Evolutionary conservation across 345 rosid species (phyloP).

Genomic region (Garcia nutans): DNA sequence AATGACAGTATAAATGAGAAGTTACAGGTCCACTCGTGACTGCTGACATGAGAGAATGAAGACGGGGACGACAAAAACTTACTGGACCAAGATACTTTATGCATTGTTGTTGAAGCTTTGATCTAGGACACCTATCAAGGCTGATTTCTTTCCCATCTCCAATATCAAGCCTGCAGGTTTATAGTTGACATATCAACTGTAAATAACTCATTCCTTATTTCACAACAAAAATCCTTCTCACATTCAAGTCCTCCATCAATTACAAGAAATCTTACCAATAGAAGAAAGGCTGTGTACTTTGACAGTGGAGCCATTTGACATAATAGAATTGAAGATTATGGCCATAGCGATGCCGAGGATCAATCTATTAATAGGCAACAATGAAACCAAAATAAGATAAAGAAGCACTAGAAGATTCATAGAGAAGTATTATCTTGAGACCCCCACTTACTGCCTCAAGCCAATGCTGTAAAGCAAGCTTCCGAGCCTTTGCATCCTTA

Average conservation of each 20-base stretch:
- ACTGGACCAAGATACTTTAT: constrained; percentile 96
- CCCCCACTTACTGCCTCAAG: constrained; percentile 79
- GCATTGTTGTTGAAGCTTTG: constrained; percentile 82
- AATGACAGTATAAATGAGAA: not conserved
- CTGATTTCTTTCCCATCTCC: constrained; percentile 75
- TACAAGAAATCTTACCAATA: constrained; percentile 55
- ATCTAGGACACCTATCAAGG: constrained; percentile 66
- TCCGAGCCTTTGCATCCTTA: constrained; percentile 75
- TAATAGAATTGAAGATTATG: constrained; percentile 93
- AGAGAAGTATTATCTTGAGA: not conserved
- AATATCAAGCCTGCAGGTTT: constrained; percentile 73
- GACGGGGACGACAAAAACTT: constrained; percentile 32
- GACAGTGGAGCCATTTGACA: constrained; percentile 78
- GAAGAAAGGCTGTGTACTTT: constrained; percentile 80
- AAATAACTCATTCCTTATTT: not conserved
- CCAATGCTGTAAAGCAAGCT: constrained; percentile 95
- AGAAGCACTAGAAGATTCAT: constrained; percentile 1
- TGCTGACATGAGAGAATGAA: not conserved
- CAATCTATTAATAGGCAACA: constrained; percentile 53
- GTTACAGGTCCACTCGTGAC: constrained; percentile 4
- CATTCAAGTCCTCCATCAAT: constrained; percentile 1
- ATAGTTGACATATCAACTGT: constrained; percentile 21
- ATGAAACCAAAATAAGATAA: constrained; percentile 17
- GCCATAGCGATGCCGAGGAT: constrained; percentile 95
- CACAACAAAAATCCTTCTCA: not conserved